Percentiles rank a stretch among this genome's conserved stretches.
phyloP scores from a whole-genome alignment of 768 basidiomycete genomes.

The Cystofilobasidium bisporidii region DNA sequence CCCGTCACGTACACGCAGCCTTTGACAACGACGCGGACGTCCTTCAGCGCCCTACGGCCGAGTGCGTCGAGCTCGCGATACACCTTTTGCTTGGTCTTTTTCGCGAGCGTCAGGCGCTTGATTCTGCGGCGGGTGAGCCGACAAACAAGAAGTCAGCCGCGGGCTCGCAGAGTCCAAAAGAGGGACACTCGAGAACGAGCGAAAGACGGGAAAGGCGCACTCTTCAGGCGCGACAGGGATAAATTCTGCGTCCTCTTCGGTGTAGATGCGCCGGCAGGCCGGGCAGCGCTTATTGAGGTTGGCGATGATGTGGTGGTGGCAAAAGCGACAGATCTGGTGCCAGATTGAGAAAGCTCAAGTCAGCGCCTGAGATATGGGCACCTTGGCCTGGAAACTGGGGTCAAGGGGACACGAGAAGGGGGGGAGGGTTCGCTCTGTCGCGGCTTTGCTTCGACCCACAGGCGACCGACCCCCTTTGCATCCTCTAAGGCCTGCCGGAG shows the following conservation, averaged over 20 bases:
- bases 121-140: no score
- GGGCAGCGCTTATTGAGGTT: constrained; percentile 94
- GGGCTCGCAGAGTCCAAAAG: no score
- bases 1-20: constrained; percentile 94
- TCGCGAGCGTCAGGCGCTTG: constrained; percentile 87
- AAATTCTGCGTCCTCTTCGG: constrained; percentile 86
- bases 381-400: not conserved
- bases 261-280: constrained; percentile 85
- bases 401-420: no score
- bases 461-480: no score
- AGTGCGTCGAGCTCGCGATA: constrained; percentile 86
- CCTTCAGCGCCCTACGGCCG: constrained; percentile 74
- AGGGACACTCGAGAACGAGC: not conserved
- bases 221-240: constrained; percentile 91
- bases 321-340: constrained; percentile 88
- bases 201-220: constrained; percentile 54
- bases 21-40: constrained; percentile 91
- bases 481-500: no score
- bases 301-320: constrained; percentile 96
- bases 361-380: no score
- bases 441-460: no score
- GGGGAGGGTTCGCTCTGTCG: no score
- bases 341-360: not conserved
- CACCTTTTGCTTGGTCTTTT: constrained; percentile 87
- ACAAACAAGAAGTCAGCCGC: no score